Conservation (phyloP, 345 rosid species). For the Citrus reticulata region DNA sequence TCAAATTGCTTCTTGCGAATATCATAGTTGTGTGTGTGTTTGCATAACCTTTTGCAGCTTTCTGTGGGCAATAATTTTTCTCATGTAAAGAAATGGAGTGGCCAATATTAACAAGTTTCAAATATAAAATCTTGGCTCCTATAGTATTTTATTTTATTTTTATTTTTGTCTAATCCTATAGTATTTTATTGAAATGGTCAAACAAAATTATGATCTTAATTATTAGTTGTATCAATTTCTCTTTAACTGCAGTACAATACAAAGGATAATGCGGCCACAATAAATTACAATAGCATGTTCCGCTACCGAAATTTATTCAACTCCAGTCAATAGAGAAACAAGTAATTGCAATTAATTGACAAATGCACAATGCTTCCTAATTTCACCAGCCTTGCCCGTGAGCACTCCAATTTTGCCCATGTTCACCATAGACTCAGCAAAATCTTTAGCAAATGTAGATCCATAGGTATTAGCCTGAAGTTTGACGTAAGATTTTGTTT, state of each 20-base stretch:
- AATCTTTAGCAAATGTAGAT: conserved; percentile 37
- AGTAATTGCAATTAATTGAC: conserved; percentile 16
- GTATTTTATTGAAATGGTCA: too few species aligned
- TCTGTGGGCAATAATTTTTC: too few species aligned
- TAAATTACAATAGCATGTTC: not conserved
- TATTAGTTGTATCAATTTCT: not conserved
- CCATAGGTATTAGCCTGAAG: conserved; percentile 31
- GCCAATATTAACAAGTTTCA: too few species aligned
- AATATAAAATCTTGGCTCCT: too few species aligned
- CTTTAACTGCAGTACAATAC: not conserved
- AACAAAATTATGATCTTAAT: not conserved
- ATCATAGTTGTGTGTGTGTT: too few species aligned
- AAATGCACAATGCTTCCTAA: conserved; percentile 44
- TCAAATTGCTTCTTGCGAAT: too few species aligned
- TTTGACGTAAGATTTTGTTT: conserved; percentile 31
- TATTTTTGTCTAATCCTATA: too few species aligned
- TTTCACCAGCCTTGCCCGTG: conserved; percentile 46
- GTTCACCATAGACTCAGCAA: conserved; percentile 52
- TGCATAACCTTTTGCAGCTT: too few species aligned
- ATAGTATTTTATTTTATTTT: too few species aligned
- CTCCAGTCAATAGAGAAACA: not conserved
- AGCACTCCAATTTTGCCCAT: conserved; percentile 49
- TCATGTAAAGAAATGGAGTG: too few species aligned
- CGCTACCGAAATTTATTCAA: not conserved
- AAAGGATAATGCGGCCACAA: not conserved